phyloP scores from a whole-genome alignment of 2,329 filamentous ascomycete genomes.

The Eutypella sp. region DNA sequence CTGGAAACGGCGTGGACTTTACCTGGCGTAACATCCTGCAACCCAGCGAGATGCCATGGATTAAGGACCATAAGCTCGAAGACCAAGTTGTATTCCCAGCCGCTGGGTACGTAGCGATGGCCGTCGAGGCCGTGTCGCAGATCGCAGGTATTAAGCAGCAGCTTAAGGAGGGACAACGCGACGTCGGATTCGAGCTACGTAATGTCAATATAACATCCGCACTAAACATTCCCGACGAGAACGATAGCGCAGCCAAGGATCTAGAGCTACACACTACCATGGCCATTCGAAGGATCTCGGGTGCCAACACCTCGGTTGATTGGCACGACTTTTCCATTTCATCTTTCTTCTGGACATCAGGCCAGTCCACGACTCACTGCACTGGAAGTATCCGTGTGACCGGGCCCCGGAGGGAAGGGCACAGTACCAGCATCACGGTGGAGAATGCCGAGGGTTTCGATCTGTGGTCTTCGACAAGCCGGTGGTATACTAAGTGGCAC shows the following conservation, averaged over 20 bases:
- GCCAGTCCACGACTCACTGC: conserved; percentile 10
- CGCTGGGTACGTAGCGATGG: not conserved
- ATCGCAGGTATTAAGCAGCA: not conserved
- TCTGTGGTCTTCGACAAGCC: not conserved
- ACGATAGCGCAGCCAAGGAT: not conserved
- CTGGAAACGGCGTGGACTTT: not conserved
- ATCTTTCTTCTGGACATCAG: conserved; percentile 4
- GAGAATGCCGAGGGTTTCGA: conserved; percentile 1
- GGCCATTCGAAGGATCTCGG: conserved; percentile 3
- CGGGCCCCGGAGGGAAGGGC: not conserved
- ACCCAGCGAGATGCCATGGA: not conserved
- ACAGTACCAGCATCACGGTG: not conserved
- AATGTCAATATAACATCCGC: conserved; percentile 1
- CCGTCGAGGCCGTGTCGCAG: not conserved
- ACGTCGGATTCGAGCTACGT: not conserved
- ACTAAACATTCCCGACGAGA: not conserved
- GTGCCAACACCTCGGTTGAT: not conserved
- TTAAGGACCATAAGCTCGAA: not conserved
- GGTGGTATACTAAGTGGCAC: conserved; percentile 13
- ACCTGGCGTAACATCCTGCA: not conserved
- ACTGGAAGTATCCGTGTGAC: conserved; percentile 6
- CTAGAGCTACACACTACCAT: conserved; percentile 11
- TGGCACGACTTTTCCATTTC: conserved; percentile 15
- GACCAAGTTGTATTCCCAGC: not conserved
- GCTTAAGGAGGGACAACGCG: not conserved